These are phyloP conservation scores for Trebouxia sp. DNA, from an alignment of 139 green algal genomes.

Conservation along the genomic window DNA sequence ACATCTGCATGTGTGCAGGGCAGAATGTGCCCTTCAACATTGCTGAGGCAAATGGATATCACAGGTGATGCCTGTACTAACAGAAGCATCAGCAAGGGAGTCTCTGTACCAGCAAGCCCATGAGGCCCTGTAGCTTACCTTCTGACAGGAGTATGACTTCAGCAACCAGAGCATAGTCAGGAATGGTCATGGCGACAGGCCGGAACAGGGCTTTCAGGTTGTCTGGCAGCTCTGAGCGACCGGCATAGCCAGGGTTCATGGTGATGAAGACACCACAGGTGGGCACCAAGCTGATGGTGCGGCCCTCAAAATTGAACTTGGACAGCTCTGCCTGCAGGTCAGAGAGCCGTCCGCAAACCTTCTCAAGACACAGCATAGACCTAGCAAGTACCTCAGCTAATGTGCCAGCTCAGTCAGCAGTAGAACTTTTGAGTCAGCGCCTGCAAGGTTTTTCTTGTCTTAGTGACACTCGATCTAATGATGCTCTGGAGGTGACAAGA, in stretches of 20 bases:
- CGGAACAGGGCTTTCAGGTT: conserved; percentile 89
- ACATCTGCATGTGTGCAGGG: too few relatives aligned
- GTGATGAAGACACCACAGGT: conserved; percentile 88
- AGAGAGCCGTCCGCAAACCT: too few relatives aligned
- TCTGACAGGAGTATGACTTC: conserved; percentile 87
- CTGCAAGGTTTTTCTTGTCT: too few relatives aligned
- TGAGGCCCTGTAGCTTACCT: background rate
- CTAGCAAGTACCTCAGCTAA: background rate
- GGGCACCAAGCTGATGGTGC: conserved; percentile 74
- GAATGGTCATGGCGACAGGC: conserved; percentile 88
- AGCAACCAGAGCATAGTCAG: conserved; percentile 78
- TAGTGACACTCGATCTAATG: too few relatives aligned
- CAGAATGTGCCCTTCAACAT: too few relatives aligned
- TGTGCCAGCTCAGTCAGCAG: background rate
- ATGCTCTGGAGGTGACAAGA: too few relatives aligned
- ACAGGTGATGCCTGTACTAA: too few relatives aligned
- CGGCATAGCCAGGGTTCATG: conserved; percentile 92
- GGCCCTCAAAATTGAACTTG: conserved; percentile 86
- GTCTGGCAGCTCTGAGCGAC: conserved; percentile 81
- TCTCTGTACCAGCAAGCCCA: conserved; percentile 72
- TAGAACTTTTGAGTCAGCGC: background rate
- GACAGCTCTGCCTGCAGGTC: conserved; percentile 45
- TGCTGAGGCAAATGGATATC: too few relatives aligned
- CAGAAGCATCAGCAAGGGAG: too few relatives aligned
- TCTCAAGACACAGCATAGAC: too few relatives aligned